A percentile compares a stretch with the other conserved stretches of the same genome.
phyloP scores from a whole-genome alignment of 257 asterid species.

The Solanum microdontum region DNA sequence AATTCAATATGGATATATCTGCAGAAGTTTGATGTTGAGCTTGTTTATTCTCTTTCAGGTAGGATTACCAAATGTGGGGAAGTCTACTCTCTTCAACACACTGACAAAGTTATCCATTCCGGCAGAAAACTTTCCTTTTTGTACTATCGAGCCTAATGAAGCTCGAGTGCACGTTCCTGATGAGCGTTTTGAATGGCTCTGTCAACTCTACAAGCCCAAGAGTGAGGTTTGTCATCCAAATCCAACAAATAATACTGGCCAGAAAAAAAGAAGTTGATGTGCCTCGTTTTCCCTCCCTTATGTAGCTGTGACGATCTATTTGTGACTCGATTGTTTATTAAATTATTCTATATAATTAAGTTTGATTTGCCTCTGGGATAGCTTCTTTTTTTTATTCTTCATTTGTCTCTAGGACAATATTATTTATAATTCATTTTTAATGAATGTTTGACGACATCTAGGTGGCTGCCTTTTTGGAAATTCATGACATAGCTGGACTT shows the following conservation, averaged over 20 bases:
- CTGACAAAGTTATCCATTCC: constrained; percentile 94
- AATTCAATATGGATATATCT: background rate
- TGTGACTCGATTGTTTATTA: background rate
- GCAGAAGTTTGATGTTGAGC: background rate
- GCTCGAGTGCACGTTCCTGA: constrained; percentile 91
- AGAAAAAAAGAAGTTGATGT: background rate
- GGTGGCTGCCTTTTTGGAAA: constrained; percentile 92
- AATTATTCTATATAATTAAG: background rate
- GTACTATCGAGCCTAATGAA: constrained; percentile 97
- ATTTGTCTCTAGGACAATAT: background rate
- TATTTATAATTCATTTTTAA: background rate
- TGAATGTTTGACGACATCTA: constrained; percentile 6
- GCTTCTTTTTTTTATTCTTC: background rate
- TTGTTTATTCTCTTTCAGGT: constrained; percentile 45
- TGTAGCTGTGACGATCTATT: background rate
- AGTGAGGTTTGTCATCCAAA: constrained; percentile 54
- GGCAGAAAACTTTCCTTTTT: constrained; percentile 94
- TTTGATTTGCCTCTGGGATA: background rate
- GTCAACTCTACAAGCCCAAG: constrained; percentile 82
- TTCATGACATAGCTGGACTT: constrained; percentile 97
- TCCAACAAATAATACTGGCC: background rate
- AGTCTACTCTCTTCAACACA: constrained; percentile 94
- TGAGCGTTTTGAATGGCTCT: constrained; percentile 95
- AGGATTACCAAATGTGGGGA: constrained; percentile 96
- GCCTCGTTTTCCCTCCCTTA: background rate